Conservation (phyloP, 495 filamentous ascomycete species). For the Cladorrhinum samala region DNA sequence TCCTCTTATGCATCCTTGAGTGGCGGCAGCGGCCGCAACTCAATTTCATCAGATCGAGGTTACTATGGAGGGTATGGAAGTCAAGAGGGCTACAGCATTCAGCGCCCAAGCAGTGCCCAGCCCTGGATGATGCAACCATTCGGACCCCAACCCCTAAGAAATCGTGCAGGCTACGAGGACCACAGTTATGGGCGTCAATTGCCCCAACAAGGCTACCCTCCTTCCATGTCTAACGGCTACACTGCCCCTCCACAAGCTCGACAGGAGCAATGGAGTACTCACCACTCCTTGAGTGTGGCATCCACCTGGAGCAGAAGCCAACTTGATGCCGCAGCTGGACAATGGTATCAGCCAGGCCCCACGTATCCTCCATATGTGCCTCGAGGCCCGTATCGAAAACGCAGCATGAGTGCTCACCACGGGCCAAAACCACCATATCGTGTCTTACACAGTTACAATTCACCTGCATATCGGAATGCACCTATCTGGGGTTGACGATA, state of each 20-base stretch:
- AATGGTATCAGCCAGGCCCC: constrained; percentile 24
- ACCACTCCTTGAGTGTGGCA: constrained; percentile 14
- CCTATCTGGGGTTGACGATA: constrained; percentile 40
- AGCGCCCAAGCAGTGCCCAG: constrained; percentile 22
- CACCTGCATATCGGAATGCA: constrained; percentile 39
- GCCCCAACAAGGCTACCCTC: constrained; percentile 23
- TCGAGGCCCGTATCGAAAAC: constrained; percentile 33
- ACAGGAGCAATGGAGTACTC: constrained; percentile 25
- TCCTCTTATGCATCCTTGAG: constrained; percentile 26
- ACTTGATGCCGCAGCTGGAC: constrained; percentile 21
- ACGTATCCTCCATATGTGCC: constrained; percentile 28
- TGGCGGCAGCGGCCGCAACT: constrained; percentile 25
- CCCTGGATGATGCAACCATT: constrained; percentile 16
- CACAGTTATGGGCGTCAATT: constrained; percentile 21
- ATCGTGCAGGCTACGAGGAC: constrained; percentile 39
- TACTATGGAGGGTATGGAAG: too few relatives aligned
- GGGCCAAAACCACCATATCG: constrained; percentile 31
- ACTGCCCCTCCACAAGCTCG: constrained; percentile 16
- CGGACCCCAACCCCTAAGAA: constrained; percentile 24
- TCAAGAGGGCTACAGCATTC: constrained; percentile 15
- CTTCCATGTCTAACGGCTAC: constrained; percentile 36
- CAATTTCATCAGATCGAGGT: constrained; percentile 19
- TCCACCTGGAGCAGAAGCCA: constrained; percentile 25
- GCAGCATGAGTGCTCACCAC: constrained; percentile 20
- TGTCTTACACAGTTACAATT: constrained; percentile 44